Evolutionary conservation across 2,329 filamentous ascomycete genomes (phyloP), one percentile per base, ranked within the genome.

Genomic region (Pseudogymnoascus sp.): DNA sequence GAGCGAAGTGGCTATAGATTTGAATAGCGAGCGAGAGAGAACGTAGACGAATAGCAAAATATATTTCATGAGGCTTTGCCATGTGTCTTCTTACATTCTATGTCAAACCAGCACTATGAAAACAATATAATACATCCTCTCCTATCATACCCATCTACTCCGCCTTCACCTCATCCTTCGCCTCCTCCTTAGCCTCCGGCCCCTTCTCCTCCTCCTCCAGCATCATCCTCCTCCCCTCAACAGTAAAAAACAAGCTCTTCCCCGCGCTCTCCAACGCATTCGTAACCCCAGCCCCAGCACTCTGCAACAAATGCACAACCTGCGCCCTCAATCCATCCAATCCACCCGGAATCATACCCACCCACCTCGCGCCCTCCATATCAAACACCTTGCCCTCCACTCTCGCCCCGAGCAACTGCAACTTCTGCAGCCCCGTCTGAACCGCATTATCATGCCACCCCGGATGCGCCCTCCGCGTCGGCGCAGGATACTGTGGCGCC

Each of bases 351-450:
- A 97, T 95, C 37, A 88, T 82, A 63, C 91, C 83, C 49, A 88
- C 81, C 87, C 87, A 90, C 70, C 81, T 84, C 29, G 81, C 80
- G 7, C 70, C 71, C 6, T 75, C 74, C 10, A 72, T 63, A 65
- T 72, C 71, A 41, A 77, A 69, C 2, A 77, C 69, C 65, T 72
- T 88, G 66, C 90, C 90, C 72, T 99, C 94, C 31, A 97, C 83
- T 60, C 94, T 82, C 12, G 92, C 92, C 61, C 92, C 94, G 12
- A 99, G 78, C 35, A 99, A 77, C 74, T 96, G 80, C 66, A 99
- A 77, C 78, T 99, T 99, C 71, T 91, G 86, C 68, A 99, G 74
- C 6, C 90, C 94, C 66, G 79, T 84, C 75, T 97, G 92, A 62
- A 93, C 90, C 1, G 81, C 75, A 0, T 85, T 81, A 62, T 97